These are phyloP conservation scores for Kandelia obovata DNA, from an alignment of 345 rosid species.

Conservation along the genomic window DNA sequence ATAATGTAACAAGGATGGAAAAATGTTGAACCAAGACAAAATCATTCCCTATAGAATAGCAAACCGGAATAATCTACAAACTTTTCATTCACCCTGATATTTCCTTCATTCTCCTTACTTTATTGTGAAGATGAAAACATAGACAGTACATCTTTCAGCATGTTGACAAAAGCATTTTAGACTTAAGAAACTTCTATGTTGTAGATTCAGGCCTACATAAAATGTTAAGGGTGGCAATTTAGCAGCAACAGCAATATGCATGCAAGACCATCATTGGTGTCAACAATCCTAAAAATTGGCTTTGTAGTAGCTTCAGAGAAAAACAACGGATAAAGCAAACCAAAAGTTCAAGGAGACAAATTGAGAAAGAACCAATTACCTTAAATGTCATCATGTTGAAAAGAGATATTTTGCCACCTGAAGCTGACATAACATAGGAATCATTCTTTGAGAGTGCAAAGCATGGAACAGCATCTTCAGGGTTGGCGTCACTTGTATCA, in stretches of 20 bases:
- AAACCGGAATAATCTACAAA: not conserved
- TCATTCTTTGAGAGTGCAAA: slow-evolving; percentile 87
- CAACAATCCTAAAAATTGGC: not conserved
- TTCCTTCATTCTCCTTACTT: no score
- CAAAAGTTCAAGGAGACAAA: not conserved
- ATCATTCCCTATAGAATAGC: not conserved
- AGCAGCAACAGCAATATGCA: no score
- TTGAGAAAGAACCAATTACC: slow-evolving; percentile 31
- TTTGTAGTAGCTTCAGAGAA: not conserved
- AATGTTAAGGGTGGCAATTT: no score
- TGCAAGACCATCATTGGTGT: no score
- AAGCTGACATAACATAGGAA: slow-evolving; percentile 85
- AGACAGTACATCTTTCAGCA: no score
- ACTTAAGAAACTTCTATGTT: no score
- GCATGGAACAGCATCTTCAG: slow-evolving; percentile 73
- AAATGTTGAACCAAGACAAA: not conserved
- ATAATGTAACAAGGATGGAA: not conserved
- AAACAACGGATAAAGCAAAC: not conserved
- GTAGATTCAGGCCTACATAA: no score
- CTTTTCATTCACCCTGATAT: not conserved
- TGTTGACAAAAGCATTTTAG: no score
- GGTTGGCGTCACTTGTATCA: slow-evolving; percentile 54
- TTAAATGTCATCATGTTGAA: slow-evolving; percentile 91
- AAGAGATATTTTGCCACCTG: slow-evolving; percentile 79
- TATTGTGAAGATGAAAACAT: no score